Evolutionary conservation across 192 early-diverging fungal species (phyloP).

Genomic region (Coemansia sp.): DNA sequence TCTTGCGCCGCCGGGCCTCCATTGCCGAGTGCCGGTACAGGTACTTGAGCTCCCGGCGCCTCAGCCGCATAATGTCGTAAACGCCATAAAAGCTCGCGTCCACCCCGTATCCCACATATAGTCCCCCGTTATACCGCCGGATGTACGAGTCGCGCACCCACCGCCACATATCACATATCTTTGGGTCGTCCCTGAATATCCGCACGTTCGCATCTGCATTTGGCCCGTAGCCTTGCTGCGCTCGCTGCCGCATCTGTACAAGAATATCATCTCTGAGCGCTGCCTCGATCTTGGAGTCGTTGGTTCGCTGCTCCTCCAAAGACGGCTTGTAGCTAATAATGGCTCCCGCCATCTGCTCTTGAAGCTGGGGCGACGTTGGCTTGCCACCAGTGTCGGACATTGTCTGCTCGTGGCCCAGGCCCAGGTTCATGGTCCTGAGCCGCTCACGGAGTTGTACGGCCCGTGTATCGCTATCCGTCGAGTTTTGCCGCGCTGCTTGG

Average conservation of each 20-base stretch:
- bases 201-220: slow-evolving; percentile 53
- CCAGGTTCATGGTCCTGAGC: slow-evolving; percentile 9
- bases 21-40: slow-evolving; percentile 45
- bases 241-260: slow-evolving; percentile 72
- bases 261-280: slow-evolving; percentile 61
- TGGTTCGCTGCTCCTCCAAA: neutral
- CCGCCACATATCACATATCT: slow-evolving; percentile 22
- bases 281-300: neutral
- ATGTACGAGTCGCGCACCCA: slow-evolving; percentile 52
- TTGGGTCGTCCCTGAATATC: slow-evolving; percentile 7
- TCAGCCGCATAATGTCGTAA: slow-evolving; percentile 25
- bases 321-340: slow-evolving; percentile 8
- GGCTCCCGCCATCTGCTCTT: slow-evolving; percentile 1
- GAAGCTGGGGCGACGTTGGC: neutral
- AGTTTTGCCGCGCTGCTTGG: slow-evolving; percentile 1
- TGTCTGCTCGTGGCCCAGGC: neutral
- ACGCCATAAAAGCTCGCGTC: slow-evolving; percentile 36
- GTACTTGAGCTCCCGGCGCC: slow-evolving; percentile 47
- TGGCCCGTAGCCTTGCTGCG: slow-evolving; percentile 69
- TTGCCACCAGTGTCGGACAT: neutral
- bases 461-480: slow-evolving; percentile 1
- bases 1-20: slow-evolving; percentile 4
- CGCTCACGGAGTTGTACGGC: slow-evolving; percentile 9
- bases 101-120: slow-evolving; percentile 52
- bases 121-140: slow-evolving; percentile 35